Evolutionary conservation across 768 basidiomycete species (phyloP).

Genomic region (Mycena crocata): DNA sequence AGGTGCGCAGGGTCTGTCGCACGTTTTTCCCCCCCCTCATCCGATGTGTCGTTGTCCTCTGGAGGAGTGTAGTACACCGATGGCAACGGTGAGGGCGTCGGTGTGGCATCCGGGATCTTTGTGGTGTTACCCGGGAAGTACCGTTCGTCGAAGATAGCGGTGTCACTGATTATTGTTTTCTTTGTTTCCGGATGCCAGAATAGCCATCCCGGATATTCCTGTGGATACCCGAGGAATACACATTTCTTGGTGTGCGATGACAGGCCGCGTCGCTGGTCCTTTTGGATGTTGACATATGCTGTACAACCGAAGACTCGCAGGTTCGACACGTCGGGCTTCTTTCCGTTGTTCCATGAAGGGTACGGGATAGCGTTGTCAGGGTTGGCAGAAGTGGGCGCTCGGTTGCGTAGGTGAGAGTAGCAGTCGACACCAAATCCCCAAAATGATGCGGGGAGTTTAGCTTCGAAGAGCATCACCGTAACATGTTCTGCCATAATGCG

Average conservation of each 20-base stretch:
- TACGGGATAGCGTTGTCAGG: slow-evolving; percentile 27
- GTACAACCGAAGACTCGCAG: slow-evolving; percentile 52
- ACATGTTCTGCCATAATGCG: slow-evolving; percentile 47
- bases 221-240: slow-evolving; percentile 52
- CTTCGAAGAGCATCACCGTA: slow-evolving; percentile 42
- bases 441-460: slow-evolving; percentile 35
- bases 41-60: neutral
- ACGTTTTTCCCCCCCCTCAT: slow-evolving; percentile 4
- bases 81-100: neutral
- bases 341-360: slow-evolving; percentile 27
- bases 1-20: neutral
- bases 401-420: slow-evolving; percentile 37
- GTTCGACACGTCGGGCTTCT: slow-evolving; percentile 39
- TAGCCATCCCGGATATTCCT: slow-evolving; percentile 45
- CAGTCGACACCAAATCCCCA: slow-evolving; percentile 37
- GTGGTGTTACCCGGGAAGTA: slow-evolving; percentile 38
- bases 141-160: slow-evolving; percentile 48
- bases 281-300: slow-evolving; percentile 51
- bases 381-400: slow-evolving; percentile 29
- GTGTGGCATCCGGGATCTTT: neutral
- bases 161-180: slow-evolving; percentile 40
- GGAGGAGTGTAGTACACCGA: slow-evolving; percentile 3
- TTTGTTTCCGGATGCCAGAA: slow-evolving; percentile 47
- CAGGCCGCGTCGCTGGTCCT: slow-evolving; percentile 46
- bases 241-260: slow-evolving; percentile 45